Evolutionary conservation across 2,329 filamentous ascomycete species (phyloP).

Genomic region (Cercospora sp.): DNA sequence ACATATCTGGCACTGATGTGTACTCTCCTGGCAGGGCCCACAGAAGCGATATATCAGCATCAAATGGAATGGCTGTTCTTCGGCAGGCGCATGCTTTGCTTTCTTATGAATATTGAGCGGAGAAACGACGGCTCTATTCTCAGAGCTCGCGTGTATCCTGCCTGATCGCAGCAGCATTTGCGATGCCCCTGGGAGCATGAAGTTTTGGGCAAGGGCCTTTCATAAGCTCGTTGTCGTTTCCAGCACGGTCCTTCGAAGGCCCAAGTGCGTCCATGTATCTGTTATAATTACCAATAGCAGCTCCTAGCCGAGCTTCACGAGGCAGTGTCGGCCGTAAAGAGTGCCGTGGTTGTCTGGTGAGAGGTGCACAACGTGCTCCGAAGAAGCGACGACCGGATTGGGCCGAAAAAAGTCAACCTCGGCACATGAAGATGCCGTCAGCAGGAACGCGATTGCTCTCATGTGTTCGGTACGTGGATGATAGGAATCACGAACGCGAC

Average conservation of each 20-base stretch:
- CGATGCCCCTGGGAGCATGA: neutral
- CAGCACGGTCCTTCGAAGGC: neutral
- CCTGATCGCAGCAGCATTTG: neutral
- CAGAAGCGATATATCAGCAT: neutral
- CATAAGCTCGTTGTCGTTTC: neutral
- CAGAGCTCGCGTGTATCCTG: neutral
- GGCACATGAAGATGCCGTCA: conserved; percentile 3
- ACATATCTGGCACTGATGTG: neutral
- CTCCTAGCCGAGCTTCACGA: neutral
- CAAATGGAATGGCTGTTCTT: neutral
- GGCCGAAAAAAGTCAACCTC: conserved; percentile 4
- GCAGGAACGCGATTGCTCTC: neutral
- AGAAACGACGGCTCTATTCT: neutral
- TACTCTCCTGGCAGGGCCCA: neutral
- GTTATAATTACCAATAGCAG: neutral
- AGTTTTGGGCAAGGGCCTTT: neutral
- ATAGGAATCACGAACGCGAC: neutral
- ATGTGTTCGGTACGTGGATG: neutral
- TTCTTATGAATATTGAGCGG: neutral
- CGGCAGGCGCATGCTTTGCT: neutral
- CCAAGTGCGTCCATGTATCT: neutral
- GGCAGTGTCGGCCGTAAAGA: neutral
- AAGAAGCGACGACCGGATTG: neutral
- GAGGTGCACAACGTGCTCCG: neutral
- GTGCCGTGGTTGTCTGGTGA: neutral